These are phyloP conservation scores for Fomitiporia mediterranea DNA, from an alignment of 1,284 basidiomycete genomes.

Conservation along the genomic window DNA sequence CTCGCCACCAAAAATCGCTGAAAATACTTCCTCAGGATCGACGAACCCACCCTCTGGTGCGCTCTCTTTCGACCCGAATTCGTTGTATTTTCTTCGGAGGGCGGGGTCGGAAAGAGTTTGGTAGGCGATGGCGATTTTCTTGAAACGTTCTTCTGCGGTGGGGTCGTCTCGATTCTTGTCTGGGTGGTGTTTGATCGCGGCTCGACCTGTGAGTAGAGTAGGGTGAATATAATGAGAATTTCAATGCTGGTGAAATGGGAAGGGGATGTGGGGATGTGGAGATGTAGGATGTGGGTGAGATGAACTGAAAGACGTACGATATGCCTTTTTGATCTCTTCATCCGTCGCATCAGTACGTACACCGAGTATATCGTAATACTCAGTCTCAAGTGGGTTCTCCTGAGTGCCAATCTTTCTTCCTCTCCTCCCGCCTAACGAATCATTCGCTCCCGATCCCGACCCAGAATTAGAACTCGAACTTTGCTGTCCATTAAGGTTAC, in stretches of 20 bases:
- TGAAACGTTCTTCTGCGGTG: slow-evolving; percentile 85
- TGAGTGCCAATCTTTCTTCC: slow-evolving; percentile 79
- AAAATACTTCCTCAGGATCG: slow-evolving; percentile 88
- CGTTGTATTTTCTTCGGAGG: slow-evolving; percentile 91
- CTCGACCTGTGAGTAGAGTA: slow-evolving; percentile 50
- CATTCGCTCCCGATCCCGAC: background rate
- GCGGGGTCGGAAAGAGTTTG: slow-evolving; percentile 84
- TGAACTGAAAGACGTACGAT: slow-evolving; percentile 58
- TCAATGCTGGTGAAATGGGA: no score
- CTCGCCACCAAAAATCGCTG: slow-evolving; percentile 88
- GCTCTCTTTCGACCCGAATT: slow-evolving; percentile 78
- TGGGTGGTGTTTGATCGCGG: slow-evolving; percentile 91
- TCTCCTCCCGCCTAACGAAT: slow-evolving; percentile 31
- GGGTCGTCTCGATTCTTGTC: slow-evolving; percentile 96
- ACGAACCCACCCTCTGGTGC: slow-evolving; percentile 71
- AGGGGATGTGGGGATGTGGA: background rate
- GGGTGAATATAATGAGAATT: background rate
- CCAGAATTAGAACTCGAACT: slow-evolving; percentile 24
- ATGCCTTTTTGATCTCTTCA: slow-evolving; percentile 94
- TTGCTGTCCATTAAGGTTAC: slow-evolving; percentile 24
- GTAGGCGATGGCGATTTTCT: slow-evolving; percentile 85
- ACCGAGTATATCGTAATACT: slow-evolving; percentile 84
- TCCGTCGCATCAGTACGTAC: slow-evolving; percentile 70
- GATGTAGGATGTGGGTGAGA: no score
- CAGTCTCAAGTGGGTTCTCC: slow-evolving; percentile 84